These are phyloP conservation scores for Camelina hispida DNA, from an alignment of 345 rosid species.

Conservation along the genomic window DNA sequence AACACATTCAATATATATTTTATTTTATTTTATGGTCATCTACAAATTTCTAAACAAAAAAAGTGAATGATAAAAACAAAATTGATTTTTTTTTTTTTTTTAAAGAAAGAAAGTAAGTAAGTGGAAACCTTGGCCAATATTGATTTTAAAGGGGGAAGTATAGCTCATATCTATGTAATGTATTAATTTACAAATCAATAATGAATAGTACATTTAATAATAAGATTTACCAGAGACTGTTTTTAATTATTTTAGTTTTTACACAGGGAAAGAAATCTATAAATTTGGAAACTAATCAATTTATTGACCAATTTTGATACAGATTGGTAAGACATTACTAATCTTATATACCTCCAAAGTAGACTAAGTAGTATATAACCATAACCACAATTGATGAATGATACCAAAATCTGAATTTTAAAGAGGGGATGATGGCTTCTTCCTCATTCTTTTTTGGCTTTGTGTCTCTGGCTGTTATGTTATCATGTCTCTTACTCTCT, in stretches of 20 bases:
- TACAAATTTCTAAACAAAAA: too few species aligned
- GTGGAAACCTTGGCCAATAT: too few species aligned
- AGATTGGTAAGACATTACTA: not conserved
- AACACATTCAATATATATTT: too few species aligned
- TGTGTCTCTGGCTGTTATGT: not conserved
- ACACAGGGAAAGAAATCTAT: not conserved
- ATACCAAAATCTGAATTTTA: constrained; percentile 12
- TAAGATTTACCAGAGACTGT: too few species aligned
- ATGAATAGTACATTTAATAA: too few species aligned
- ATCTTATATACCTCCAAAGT: not conserved
- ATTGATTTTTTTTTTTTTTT: too few species aligned
- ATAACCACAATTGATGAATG: not conserved
- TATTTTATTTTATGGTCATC: too few species aligned
- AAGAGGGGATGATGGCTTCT: constrained; percentile 14
- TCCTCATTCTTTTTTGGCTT: not conserved
- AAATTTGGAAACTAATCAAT: not conserved
- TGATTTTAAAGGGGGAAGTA: too few species aligned
- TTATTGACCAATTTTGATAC: not conserved
- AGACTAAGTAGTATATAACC: constrained; percentile 13
- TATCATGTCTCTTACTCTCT: not conserved
- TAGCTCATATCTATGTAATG: too few species aligned
- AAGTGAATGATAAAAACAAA: too few species aligned
- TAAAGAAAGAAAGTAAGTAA: too few species aligned
- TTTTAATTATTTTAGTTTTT: not conserved
- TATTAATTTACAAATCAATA: too few species aligned